phyloP scores from a whole-genome alignment of 148 eudicot species.

The Simmondsia chinensis region DNA sequence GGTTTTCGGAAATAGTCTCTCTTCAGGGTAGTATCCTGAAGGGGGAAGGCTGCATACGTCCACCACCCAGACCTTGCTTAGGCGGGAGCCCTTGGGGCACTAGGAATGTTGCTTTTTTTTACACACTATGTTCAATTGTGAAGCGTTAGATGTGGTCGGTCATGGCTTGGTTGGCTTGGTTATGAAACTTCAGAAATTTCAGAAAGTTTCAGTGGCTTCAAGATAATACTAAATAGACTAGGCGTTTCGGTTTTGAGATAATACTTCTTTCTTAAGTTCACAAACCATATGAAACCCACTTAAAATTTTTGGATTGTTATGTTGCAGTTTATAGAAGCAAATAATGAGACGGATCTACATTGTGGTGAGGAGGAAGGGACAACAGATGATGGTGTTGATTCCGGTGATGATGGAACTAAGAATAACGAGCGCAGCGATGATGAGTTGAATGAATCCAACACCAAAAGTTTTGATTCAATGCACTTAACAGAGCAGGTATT shows the following conservation, averaged over 20 bases:
- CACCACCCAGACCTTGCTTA: too few species aligned
- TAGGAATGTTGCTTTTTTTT: too few species aligned
- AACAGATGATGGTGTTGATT: constrained; percentile 24
- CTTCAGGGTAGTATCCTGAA: too few species aligned
- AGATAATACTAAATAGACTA: too few species aligned
- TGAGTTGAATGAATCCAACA: constrained; percentile 11
- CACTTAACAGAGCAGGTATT: constrained; percentile 20
- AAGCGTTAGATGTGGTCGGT: too few species aligned
- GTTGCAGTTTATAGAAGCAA: constrained; percentile 24
- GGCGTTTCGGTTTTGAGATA: not conserved
- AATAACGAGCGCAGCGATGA: not conserved
- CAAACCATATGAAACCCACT: not conserved
- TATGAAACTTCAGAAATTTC: too few species aligned
- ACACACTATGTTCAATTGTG: too few species aligned
- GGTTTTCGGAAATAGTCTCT: too few species aligned
- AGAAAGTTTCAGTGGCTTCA: too few species aligned
- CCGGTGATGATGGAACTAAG: constrained; percentile 10
- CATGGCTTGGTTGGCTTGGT: too few species aligned
- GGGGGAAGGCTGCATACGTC: too few species aligned
- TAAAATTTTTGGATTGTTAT: not conserved
- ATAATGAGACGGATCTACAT: constrained; percentile 8
- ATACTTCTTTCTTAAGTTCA: not conserved
- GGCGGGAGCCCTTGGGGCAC: too few species aligned
- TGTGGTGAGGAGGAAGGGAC: constrained; percentile 16
- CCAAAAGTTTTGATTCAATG: constrained; percentile 15